Conservation (phyloP, 108 stramenopile species). For the Cyclotella distinguenda region DNA sequence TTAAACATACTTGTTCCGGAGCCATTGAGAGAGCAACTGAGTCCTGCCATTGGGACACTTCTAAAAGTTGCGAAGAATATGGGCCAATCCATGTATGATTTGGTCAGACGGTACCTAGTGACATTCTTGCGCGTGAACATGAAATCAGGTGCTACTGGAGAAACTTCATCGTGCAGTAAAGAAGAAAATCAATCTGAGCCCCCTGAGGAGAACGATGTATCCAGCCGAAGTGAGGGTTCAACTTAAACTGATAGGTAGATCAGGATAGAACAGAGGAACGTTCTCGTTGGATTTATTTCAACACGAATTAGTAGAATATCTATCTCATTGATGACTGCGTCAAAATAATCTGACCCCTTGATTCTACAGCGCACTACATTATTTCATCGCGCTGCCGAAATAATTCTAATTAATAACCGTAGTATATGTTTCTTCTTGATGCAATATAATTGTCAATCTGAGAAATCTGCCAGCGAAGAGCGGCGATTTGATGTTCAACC, state of each 20-base stretch:
- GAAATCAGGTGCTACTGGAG: background rate
- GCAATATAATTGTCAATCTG: background rate
- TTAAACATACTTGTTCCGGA: constrained; percentile 31
- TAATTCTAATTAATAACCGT: background rate
- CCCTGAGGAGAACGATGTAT: no score
- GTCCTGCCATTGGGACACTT: constrained; percentile 19
- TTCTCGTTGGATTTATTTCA: no score
- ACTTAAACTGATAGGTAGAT: no score
- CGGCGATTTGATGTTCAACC: background rate
- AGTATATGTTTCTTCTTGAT: background rate
- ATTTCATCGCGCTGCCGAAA: background rate
- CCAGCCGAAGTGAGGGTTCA: no score
- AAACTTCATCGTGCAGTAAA: background rate
- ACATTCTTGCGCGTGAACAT: constrained; percentile 15
- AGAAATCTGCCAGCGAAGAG: background rate
- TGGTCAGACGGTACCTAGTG: constrained; percentile 20
- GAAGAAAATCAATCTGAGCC: background rate
- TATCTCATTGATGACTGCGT: no score
- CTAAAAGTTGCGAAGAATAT: constrained; percentile 21
- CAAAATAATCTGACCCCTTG: no score
- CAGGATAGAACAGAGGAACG: no score
- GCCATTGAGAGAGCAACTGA: constrained; percentile 19
- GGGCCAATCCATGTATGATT: constrained; percentile 9
- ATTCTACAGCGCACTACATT: background rate
- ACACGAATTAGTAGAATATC: no score